Evolutionary conservation across 345 rosid species (phyloP).

Genomic region (Gossypium turneri): DNA sequence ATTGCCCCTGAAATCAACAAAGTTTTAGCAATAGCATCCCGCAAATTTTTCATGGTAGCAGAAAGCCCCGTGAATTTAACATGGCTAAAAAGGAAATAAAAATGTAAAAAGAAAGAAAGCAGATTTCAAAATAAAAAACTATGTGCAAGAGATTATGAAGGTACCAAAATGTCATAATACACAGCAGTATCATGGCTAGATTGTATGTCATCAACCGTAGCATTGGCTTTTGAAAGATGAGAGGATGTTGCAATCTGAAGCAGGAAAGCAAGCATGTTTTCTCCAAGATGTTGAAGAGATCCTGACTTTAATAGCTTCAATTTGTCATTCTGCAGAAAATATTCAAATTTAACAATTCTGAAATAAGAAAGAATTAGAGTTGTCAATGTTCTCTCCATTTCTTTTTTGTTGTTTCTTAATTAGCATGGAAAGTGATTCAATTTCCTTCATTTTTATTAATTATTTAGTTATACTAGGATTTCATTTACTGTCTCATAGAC

Average conservation of each 20-base stretch:
- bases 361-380: constrained; percentile 2
- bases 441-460: background rate
- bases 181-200: constrained; percentile 40
- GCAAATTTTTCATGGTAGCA: constrained; percentile 7
- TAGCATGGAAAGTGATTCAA: constrained; percentile 2
- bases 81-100: constrained; percentile 4
- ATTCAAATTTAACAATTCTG: constrained; percentile 7
- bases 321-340: constrained; percentile 77
- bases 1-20: constrained; percentile 59
- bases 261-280: constrained; percentile 92
- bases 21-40: constrained; percentile 16
- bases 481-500: background rate
- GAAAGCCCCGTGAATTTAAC: background rate
- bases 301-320: constrained; percentile 80
- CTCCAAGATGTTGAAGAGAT: constrained; percentile 97
- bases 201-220: constrained; percentile 33
- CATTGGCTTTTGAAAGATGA: constrained; percentile 42
- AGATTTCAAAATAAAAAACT: constrained; percentile 5
- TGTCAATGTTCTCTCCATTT: background rate
- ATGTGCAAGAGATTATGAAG: constrained; percentile 21
- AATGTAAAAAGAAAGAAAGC: constrained; percentile 3
- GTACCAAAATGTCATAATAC: constrained; percentile 85
- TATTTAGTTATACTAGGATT: background rate
- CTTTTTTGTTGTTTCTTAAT: background rate
- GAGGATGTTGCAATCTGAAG: constrained; percentile 59